Base-by-base conservation (phyloP, 2,329 filamentous ascomycete genomes). In the Elsinoe australis region DNA sequence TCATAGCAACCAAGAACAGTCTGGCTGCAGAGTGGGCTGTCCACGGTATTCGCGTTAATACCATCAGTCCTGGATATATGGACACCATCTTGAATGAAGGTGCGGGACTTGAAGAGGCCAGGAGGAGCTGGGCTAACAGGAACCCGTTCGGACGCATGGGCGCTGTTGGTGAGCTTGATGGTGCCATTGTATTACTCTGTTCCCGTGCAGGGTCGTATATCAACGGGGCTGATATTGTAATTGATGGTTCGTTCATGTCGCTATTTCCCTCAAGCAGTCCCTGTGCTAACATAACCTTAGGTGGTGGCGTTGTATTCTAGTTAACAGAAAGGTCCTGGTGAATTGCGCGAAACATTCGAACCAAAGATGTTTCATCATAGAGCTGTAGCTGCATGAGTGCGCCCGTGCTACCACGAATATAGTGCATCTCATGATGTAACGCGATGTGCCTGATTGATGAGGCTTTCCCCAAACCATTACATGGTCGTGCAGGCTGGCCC, bases 21-120 rank as follows among this genome's bases (percentile, higher is more conserved):
- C 64, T 88, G 12, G 84, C 83, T 0, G 82, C 80, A 0, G 85
- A 89, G 63, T 88, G 83, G 84, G 80, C 80, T 1, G 65, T 69
- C 1, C 74, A 82, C 59, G 84, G 85, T 0, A 85, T 89, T 52
- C 66, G 81, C 2, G 79, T 84, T 4, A 88, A 89, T 56, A 77
- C 71, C 14, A 71, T 89, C 35, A 79, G 74, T 31, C 85, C 85
- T 0, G 84, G 84, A 0, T 88, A 88, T 56, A 86, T 87, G 79
- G 83, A 86, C 57, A 87, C 83, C 0, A 76, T 85, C 9, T 64
- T 88, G 39, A 88, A 87, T 57, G 14, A 35, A 9, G 45, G 45
- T 5, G 19, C 33, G 9, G 45, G 45, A 22, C 24, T 48, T n/a
- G 31, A 48, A 15, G 12, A 19, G 7, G 33, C 31, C 15, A 38